A percentile compares a stretch with the other conserved stretches of the same genome.
Evolutionary conservation across 2,329 filamentous ascomycete species (phyloP).

Genomic region (Volutella citrinella): DNA sequence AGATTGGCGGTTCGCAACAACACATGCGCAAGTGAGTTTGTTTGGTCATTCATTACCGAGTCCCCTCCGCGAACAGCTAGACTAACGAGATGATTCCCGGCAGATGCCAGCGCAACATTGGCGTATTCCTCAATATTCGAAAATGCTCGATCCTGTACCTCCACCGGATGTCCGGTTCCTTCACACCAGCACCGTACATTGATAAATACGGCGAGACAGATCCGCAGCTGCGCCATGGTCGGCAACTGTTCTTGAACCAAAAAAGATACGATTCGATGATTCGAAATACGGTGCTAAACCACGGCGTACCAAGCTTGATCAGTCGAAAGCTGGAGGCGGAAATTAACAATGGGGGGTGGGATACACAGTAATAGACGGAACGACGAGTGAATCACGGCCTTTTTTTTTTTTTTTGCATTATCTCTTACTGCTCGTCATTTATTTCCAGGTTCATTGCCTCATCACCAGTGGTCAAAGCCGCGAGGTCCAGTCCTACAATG

Average conservation of each 20-base stretch:
- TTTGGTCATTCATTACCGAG: background rate
- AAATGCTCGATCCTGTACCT: constrained; percentile 92
- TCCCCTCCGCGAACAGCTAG: background rate
- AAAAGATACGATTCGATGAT: constrained; percentile 88
- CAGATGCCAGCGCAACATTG: constrained; percentile 84
- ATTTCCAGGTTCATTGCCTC: no score
- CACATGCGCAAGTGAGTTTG: constrained; percentile 76
- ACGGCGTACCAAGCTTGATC: constrained; percentile 85
- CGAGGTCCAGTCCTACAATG: no score
- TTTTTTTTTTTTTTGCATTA: no score
- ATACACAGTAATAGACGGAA: constrained; percentile 54
- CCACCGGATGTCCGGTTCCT: constrained; percentile 78
- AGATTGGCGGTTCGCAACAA: constrained; percentile 82
- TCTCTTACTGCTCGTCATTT: no score
- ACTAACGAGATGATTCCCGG: constrained; percentile 5
- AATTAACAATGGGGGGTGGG: constrained; percentile 97
- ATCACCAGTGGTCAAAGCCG: no score
- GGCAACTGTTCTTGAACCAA: constrained; percentile 90
- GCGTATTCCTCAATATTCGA: constrained; percentile 94
- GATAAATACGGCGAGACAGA: constrained; percentile 96
- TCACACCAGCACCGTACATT: constrained; percentile 84
- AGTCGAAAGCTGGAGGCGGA: constrained; percentile 88
- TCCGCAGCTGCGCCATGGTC: constrained; percentile 79
- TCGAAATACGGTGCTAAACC: constrained; percentile 79
- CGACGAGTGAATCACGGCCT: constrained; percentile 2